These are phyloP conservation scores for Xanthoconium purpureum DNA, from an alignment of 768 basidiomycete species.

Conservation along the genomic window DNA sequence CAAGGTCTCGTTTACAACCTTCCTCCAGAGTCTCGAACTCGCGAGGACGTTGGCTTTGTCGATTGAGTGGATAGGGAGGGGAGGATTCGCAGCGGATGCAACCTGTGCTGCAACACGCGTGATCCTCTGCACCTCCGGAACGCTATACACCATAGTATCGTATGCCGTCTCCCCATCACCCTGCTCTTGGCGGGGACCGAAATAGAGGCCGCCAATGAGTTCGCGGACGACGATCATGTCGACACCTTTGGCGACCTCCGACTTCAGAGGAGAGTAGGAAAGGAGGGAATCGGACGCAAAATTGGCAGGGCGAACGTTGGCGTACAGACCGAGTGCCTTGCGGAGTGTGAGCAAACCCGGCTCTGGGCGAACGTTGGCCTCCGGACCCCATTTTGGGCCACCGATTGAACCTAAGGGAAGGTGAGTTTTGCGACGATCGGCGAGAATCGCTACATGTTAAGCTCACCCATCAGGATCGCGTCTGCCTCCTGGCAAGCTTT, in stretches of 20 bases:
- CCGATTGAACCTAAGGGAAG: conserved; percentile 80
- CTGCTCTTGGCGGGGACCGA: conserved; percentile 89
- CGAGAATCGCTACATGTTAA: background rate
- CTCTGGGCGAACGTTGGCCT: conserved; percentile 86
- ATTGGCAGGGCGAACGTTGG: conserved; percentile 96
- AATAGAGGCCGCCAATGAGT: conserved; percentile 95
- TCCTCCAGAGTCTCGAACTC: conserved; percentile 90
- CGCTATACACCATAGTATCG: conserved; percentile 93
- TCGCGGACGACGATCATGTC: conserved; percentile 95
- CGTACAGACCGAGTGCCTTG: conserved; percentile 92
- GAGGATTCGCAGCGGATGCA: conserved; percentile 77
- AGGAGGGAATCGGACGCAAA: conserved; percentile 92
- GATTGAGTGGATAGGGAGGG: conserved; percentile 85
- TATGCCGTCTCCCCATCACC: conserved; percentile 71
- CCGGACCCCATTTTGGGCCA: conserved; percentile 98
- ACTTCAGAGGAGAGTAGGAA: conserved; percentile 83
- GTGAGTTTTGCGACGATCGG: background rate
- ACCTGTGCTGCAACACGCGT: conserved; percentile 94
- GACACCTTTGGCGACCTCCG: conserved; percentile 75
- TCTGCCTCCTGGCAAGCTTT: conserved; percentile 90
- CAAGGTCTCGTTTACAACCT: conserved; percentile 83
- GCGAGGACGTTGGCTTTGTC: conserved; percentile 99
- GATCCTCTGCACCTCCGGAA: conserved; percentile 88
- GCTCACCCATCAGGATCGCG: conserved; percentile 90
- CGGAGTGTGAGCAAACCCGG: conserved; percentile 84